Conservation (phyloP, 2,329 filamentous ascomycete species). For the Exophiala sp. region DNA sequence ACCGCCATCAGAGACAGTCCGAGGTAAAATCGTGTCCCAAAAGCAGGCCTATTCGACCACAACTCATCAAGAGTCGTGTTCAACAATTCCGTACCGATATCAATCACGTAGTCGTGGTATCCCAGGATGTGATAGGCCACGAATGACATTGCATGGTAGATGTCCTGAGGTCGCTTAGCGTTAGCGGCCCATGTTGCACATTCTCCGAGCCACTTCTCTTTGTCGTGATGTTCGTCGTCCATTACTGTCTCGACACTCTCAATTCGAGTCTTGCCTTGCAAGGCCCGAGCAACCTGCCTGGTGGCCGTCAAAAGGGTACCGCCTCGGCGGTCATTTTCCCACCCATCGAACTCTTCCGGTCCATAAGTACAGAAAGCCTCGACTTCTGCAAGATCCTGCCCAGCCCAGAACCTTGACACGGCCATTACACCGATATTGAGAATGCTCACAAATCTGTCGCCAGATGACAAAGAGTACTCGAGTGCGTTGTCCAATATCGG, state of each 20-base stretch:
- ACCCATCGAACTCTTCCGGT: slow-evolving; percentile 56
- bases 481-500: slow-evolving; percentile 53
- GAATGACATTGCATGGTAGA: slow-evolving; percentile 53
- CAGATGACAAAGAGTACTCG: slow-evolving; percentile 55
- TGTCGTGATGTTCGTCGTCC: slow-evolving; percentile 54
- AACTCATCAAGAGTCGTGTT: slow-evolving; percentile 40
- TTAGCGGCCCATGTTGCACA: slow-evolving; percentile 46
- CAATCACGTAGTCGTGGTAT: slow-evolving; percentile 43
- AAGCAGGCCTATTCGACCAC: slow-evolving; percentile 45
- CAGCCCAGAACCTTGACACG: slow-evolving; percentile 53
- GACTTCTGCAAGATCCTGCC: slow-evolving; percentile 56
- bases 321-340: slow-evolving; percentile 56
- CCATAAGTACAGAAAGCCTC: slow-evolving; percentile 57
- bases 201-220: slow-evolving; percentile 47
- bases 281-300: slow-evolving; percentile 54
- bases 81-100: slow-evolving; percentile 41
- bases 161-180: slow-evolving; percentile 52
- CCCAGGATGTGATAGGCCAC: slow-evolving; percentile 47
- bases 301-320: slow-evolving; percentile 55
- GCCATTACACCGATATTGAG: slow-evolving; percentile 59
- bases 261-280: slow-evolving; percentile 59
- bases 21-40: slow-evolving; percentile 45
- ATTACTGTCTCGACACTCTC: slow-evolving; percentile 48
- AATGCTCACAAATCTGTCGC: slow-evolving; percentile 57
- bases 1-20: slow-evolving; percentile 42